phyloP scores from a whole-genome alignment of 2,329 filamentous ascomycete genomes.

The Alternaria conjuncta region DNA sequence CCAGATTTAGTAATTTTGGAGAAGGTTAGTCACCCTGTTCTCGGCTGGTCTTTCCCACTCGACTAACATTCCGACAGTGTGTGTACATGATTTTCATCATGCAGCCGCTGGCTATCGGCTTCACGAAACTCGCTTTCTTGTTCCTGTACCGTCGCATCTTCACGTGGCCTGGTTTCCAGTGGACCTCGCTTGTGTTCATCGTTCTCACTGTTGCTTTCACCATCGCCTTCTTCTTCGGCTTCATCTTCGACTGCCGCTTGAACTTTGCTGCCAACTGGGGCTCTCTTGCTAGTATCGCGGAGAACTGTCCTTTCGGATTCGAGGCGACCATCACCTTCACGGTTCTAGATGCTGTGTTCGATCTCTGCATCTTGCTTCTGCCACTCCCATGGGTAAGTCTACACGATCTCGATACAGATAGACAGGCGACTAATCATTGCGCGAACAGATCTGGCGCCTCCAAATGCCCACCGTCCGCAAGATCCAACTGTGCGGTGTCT shows the following conservation, averaged over 20 bases:
- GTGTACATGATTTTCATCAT: constrained; percentile 15
- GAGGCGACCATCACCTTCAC: constrained; percentile 6
- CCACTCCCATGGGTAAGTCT: constrained; percentile 9
- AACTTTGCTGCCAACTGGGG: constrained; percentile 11
- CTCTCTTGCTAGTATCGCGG: constrained; percentile 7
- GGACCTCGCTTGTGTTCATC: constrained; percentile 1
- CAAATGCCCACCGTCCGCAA: constrained; percentile 9
- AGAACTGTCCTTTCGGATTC: constrained; percentile 11
- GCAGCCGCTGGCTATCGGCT: constrained; percentile 8
- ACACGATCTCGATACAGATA: background rate
- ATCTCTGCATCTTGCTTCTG: constrained; percentile 7
- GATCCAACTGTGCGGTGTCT: constrained; percentile 7
- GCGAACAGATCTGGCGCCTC: constrained; percentile 8
- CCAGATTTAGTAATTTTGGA: constrained; percentile 5
- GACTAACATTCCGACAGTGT: background rate
- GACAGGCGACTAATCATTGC: background rate
- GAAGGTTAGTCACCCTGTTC: background rate
- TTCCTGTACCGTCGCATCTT: constrained; percentile 13
- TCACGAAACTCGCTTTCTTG: constrained; percentile 10
- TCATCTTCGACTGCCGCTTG: constrained; percentile 8
- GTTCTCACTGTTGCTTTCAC: constrained; percentile 1
- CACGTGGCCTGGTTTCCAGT: constrained; percentile 5
- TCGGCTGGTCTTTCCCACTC: no score
- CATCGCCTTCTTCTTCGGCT: constrained; percentile 11
- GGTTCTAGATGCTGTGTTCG: constrained; percentile 6